These are phyloP conservation scores for Bathelium albidoporum DNA, from an alignment of 495 filamentous ascomycete genomes.

Conservation along the genomic window DNA sequence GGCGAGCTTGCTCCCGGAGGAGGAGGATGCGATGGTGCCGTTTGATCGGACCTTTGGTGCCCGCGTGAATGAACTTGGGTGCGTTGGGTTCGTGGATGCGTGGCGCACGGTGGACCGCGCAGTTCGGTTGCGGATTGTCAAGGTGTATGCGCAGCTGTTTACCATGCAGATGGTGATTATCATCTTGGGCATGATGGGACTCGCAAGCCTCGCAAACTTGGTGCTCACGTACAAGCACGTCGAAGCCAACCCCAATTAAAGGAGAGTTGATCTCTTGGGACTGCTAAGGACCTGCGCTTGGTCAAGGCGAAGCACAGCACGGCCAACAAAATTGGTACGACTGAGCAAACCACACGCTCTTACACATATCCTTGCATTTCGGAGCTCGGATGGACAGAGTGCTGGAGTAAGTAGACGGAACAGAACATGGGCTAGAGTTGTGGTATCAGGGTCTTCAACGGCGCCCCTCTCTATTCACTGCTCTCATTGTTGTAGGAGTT, in stretches of 20 bases:
- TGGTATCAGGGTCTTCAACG: neutral
- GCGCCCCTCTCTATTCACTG: neutral
- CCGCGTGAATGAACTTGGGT: slow-evolving; percentile 58
- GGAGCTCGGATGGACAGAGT: neutral
- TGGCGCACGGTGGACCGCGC: slow-evolving; percentile 58
- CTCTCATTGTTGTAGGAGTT: neutral
- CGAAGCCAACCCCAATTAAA: neutral
- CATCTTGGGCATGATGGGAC: slow-evolving; percentile 22
- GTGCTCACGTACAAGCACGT: neutral
- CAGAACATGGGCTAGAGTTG: neutral
- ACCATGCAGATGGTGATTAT: slow-evolving; percentile 39
- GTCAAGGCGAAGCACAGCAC: neutral
- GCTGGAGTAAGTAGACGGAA: neutral
- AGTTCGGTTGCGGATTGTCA: slow-evolving; percentile 54
- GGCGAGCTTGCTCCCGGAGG: slow-evolving; percentile 58
- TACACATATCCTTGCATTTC: neutral
- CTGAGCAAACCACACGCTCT: neutral
- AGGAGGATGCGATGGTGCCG: slow-evolving; percentile 62
- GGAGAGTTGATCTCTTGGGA: neutral
- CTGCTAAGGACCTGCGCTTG: neutral
- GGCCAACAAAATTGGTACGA: neutral
- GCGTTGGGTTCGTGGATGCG: slow-evolving; percentile 57
- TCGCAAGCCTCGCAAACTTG: neutral
- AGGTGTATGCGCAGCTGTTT: slow-evolving; percentile 57
- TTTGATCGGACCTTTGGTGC: slow-evolving; percentile 62